Percentiles rank a stretch among this genome's conserved stretches.
Conservation (phyloP, 1,284 basidiomycete species). For the Cryptococcus sp. region DNA sequence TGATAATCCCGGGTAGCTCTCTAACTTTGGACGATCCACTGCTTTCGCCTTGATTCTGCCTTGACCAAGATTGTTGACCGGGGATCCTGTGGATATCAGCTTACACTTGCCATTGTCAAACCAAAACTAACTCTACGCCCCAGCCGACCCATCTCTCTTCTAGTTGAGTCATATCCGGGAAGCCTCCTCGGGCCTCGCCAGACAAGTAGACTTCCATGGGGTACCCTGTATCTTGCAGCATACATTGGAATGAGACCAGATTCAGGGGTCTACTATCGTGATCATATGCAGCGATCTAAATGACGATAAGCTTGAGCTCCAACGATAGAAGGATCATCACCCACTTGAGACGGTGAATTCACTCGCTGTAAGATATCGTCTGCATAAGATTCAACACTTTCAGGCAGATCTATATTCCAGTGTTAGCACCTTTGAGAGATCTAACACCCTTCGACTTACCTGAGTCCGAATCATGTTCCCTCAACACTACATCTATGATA, state of each 20-base stretch:
- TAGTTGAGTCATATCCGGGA: slow-evolving; percentile 25
- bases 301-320: background rate
- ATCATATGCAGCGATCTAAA: slow-evolving; percentile 29
- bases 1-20: slow-evolving; percentile 6
- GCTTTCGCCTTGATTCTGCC: background rate
- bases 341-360: background rate
- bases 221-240: slow-evolving; percentile 47
- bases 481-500: slow-evolving; percentile 31
- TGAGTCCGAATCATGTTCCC: slow-evolving; percentile 25
- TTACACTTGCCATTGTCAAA: too few species aligned
- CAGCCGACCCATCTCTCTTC: slow-evolving; percentile 47
- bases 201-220: slow-evolving; percentile 46
- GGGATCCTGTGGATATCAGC: slow-evolving; percentile 4
- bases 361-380: background rate
- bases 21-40: background rate
- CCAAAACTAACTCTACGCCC: slow-evolving; percentile 41
- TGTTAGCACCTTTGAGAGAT: background rate
- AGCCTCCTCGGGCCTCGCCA: background rate
- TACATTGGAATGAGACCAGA: slow-evolving; percentile 40
- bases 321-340: background rate
- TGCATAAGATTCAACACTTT: background rate
- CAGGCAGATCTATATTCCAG: background rate
- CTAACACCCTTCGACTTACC: background rate
- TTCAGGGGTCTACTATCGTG: slow-evolving; percentile 22
- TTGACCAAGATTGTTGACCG: slow-evolving; percentile 1